phyloP scores from a whole-genome alignment of 169 alveolate species.

The Eimeria tenella region DNA sequence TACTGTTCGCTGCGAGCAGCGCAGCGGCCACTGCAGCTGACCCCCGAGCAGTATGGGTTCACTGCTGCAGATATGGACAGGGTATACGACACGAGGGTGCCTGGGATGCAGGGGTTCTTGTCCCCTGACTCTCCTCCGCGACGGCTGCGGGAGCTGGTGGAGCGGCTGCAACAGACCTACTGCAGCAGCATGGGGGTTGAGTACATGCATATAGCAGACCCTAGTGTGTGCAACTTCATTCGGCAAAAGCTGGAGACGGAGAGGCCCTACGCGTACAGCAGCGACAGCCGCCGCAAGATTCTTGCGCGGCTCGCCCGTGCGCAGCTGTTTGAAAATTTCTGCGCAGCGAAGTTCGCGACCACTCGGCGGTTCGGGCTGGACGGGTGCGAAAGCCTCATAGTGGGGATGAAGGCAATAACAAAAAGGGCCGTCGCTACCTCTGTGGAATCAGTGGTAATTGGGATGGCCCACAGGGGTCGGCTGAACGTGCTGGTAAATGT shows the following conservation, averaged over 20 bases:
- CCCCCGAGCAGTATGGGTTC: conserved; percentile 75
- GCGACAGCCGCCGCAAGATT: conserved; percentile 62
- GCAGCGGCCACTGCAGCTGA: conserved; percentile 33
- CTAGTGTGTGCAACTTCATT: conserved; percentile 71
- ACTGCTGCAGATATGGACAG: conserved; percentile 75
- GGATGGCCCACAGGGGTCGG: conserved; percentile 98
- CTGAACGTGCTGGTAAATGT: conserved; percentile 94
- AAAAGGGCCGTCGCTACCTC: conserved; percentile 83
- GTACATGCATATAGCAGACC: conserved; percentile 79
- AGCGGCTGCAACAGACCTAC: conserved; percentile 78
- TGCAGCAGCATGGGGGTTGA: conserved; percentile 80
- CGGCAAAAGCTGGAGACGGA: conserved; percentile 78
- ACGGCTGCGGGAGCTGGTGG: conserved; percentile 46
- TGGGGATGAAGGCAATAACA: conserved; percentile 88
- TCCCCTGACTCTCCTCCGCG: conserved; percentile 77
- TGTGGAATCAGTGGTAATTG: conserved; percentile 92
- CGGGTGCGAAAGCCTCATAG: conserved; percentile 94
- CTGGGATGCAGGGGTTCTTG: conserved; percentile 75
- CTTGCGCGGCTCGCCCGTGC: conserved; percentile 85
- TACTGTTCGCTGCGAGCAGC: conserved; percentile 61
- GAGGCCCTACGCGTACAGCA: conserved; percentile 16
- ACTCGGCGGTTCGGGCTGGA: conserved; percentile 96
- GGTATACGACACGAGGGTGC: conserved; percentile 76
- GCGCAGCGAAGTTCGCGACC: conserved; percentile 91
- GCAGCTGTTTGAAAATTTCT: conserved; percentile 86